These are phyloP conservation scores for Magnolia officinalis DNA, from an alignment of 164 flowering plant species.

Conservation along the genomic window DNA sequence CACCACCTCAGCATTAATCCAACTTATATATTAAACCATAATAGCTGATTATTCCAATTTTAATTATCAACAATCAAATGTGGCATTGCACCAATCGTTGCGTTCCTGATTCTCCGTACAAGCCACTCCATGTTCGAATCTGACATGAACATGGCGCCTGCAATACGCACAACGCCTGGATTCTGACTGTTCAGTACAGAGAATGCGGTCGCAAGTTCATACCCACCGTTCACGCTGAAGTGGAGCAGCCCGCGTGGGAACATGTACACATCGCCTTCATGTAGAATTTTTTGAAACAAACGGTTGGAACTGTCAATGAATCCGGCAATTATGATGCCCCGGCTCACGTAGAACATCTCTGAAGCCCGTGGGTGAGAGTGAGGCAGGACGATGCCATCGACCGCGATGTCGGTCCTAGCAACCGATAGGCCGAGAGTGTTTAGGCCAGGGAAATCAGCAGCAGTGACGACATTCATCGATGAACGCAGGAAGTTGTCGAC, in stretches of 20 bases:
- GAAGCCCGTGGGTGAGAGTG: slow-evolving; percentile 58
- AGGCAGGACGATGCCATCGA: slow-evolving; percentile 29
- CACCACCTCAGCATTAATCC: neutral
- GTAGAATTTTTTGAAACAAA: slow-evolving; percentile 33
- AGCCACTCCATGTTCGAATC: slow-evolving; percentile 26
- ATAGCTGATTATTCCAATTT: neutral
- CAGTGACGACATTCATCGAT: slow-evolving; percentile 18
- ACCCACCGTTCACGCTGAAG: slow-evolving; percentile 47
- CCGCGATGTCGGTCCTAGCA: slow-evolving; percentile 24
- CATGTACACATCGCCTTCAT: slow-evolving; percentile 43
- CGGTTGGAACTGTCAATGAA: slow-evolving; percentile 33
- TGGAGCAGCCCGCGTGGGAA: slow-evolving; percentile 48
- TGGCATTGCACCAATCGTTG: neutral
- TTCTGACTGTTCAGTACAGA: slow-evolving; percentile 50
- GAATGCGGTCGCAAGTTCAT: slow-evolving; percentile 30
- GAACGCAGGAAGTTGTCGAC: slow-evolving; percentile 24
- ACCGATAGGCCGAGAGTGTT: slow-evolving; percentile 35
- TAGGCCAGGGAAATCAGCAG: slow-evolving; percentile 25
- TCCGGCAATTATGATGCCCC: slow-evolving; percentile 39
- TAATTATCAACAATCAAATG: neutral
- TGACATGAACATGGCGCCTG: slow-evolving; percentile 30
- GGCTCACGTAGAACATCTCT: slow-evolving; percentile 35
- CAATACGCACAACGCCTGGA: slow-evolving; percentile 38
- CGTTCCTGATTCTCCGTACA: neutral
- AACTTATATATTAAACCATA: neutral